A percentile compares a stretch with the other conserved stretches of the same genome.
These are phyloP conservation scores for Polyporus tsugae DNA, from an alignment of 1,284 basidiomycete genomes.

Conservation along the genomic window DNA sequence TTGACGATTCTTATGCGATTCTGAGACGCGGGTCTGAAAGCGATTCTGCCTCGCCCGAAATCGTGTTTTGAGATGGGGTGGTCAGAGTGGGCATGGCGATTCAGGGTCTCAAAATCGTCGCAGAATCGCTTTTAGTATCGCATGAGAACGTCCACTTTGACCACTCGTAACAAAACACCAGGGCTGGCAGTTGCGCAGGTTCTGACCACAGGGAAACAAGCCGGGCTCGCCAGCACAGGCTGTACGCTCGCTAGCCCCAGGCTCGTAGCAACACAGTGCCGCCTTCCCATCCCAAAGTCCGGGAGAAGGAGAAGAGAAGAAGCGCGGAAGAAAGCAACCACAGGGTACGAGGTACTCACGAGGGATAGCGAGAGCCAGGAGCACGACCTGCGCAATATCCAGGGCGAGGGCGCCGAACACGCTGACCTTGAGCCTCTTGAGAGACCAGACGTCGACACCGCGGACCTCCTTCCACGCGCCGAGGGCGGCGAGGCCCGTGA, in stretches of 20 bases:
- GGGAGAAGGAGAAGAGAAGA: not conserved
- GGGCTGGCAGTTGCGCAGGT: no score
- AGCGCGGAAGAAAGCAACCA: not conserved
- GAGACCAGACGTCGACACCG: slow-evolving; percentile 74
- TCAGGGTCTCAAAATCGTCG: no score
- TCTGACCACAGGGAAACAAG: not conserved
- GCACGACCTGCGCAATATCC: slow-evolving; percentile 64
- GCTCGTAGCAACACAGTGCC: not conserved
- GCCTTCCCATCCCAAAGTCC: not conserved
- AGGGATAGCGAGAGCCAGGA: slow-evolving; percentile 58
- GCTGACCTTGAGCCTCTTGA: slow-evolving; percentile 62
- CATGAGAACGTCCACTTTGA: no score
- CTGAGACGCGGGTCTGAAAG: no score
- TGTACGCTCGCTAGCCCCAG: not conserved
- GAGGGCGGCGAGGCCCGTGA: slow-evolving; percentile 71
- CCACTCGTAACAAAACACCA: no score
- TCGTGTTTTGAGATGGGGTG: no score
- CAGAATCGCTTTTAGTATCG: no score
- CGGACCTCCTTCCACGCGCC: slow-evolving; percentile 80
- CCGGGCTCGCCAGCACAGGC: not conserved
- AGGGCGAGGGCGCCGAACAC: slow-evolving; percentile 60
- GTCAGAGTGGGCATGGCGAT: no score
- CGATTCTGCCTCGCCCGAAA: no score
- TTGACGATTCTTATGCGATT: no score
- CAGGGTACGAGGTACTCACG: slow-evolving; percentile 43